phyloP scores from a whole-genome alignment of 2,329 filamentous ascomycete species.

The Paradendryphiella salina region DNA sequence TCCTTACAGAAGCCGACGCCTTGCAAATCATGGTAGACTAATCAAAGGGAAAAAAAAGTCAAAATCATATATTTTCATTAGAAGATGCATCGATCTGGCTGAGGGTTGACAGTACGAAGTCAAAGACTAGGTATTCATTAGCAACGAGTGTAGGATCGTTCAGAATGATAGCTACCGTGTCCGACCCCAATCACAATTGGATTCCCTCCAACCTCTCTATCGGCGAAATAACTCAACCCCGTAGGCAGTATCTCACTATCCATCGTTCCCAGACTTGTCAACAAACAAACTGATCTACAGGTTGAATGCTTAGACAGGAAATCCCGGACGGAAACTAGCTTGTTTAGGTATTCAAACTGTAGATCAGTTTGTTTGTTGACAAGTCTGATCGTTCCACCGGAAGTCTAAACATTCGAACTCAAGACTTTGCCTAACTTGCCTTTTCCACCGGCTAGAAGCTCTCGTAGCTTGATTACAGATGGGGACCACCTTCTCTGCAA shows the following conservation, averaged over 20 bases:
- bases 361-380: too few species aligned
- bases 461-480: conserved; percentile 47
- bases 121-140: conserved; percentile 4
- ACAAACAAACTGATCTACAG: too few species aligned
- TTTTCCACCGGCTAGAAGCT: conserved; percentile 45
- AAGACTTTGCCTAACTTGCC: conserved; percentile 50
- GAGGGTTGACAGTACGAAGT: conserved; percentile 24
- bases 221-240: conserved; percentile 19
- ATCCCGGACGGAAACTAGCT: too few species aligned
- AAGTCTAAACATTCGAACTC: conserved; percentile 35
- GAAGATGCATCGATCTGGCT: conserved; percentile 20
- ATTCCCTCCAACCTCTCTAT: conserved; percentile 23
- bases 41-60: too few species aligned
- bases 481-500: conserved; percentile 52
- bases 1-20: too few species aligned
- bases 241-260: conserved; percentile 21
- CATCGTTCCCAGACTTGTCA: too few species aligned
- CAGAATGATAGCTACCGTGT: conserved; percentile 32
- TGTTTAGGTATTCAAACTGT: too few species aligned
- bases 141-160: neutral
- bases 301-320: too few species aligned
- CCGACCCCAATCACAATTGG: conserved; percentile 21
- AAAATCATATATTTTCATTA: too few species aligned
- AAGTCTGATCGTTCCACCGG: conserved; percentile 23
- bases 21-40: too few species aligned